These are phyloP conservation scores for Tuber indicum DNA, from an alignment of 495 filamentous ascomycete species.

Conservation along the genomic window DNA sequence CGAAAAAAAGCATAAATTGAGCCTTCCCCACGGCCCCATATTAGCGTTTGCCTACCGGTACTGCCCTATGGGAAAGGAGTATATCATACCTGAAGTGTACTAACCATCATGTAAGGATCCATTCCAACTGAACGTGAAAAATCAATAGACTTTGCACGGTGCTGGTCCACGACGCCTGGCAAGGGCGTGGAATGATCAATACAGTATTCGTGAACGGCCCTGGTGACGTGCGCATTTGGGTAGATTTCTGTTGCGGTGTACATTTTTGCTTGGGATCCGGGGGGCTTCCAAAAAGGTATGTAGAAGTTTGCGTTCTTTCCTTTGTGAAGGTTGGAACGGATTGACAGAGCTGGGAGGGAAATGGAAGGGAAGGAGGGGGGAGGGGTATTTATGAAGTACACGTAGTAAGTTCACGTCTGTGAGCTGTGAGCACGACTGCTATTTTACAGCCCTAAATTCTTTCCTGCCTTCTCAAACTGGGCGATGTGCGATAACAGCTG, in stretches of 20 bases:
- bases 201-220: slow-evolving; percentile 37
- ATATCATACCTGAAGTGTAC: slow-evolving; percentile 22
- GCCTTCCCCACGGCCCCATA: slow-evolving; percentile 16
- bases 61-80: neutral
- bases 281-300: neutral
- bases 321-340: neutral
- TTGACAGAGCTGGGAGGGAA: neutral
- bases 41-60: neutral
- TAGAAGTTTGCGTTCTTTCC: neutral
- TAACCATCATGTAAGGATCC: slow-evolving; percentile 33
- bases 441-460: neutral
- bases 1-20: slow-evolving; percentile 37
- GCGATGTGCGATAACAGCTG: neutral
- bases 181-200: slow-evolving; percentile 37
- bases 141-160: slow-evolving; percentile 28
- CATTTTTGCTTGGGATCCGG: slow-evolving; percentile 17
- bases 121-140: slow-evolving; percentile 5
- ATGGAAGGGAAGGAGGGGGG: neutral
- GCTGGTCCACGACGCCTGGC: slow-evolving; percentile 22
- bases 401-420: neutral
- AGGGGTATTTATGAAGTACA: neutral
- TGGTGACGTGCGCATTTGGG: slow-evolving; percentile 33
- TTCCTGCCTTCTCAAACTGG: neutral
- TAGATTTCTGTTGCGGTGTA: slow-evolving; percentile 26
- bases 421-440: neutral